A percentile compares a stretch with the other conserved stretches of the same genome.
These are phyloP conservation scores for Ambrosia artemisiifolia DNA, from an alignment of 129 eudicot species.

Conservation along the genomic window DNA sequence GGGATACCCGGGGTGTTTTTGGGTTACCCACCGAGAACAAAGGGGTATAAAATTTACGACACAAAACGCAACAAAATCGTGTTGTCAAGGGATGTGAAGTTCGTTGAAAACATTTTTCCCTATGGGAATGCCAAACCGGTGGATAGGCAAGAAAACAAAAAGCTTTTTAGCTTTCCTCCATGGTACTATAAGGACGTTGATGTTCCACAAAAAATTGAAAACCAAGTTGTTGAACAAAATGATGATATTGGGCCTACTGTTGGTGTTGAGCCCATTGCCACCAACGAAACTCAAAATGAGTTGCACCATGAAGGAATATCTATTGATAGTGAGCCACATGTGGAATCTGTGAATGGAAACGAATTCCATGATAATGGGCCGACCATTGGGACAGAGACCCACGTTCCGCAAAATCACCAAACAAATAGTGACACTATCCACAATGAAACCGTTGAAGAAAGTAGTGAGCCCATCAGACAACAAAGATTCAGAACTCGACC, in stretches of 20 bases:
- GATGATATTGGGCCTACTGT: too few relatives aligned
- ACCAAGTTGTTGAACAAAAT: too few relatives aligned
- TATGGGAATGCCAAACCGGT: neutral
- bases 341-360: too few relatives aligned
- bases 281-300: too few relatives aligned
- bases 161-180: neutral
- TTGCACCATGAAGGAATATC: too few relatives aligned
- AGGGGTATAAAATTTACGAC: neutral
- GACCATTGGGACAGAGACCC: neutral
- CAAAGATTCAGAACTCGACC: neutral
- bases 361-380: too few relatives aligned
- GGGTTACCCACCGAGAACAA: neutral
- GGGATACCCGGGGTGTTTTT: neutral
- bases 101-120: neutral
- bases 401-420: too few relatives aligned
- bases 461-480: neutral
- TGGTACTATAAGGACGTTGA: neutral
- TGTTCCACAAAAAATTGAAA: too few relatives aligned
- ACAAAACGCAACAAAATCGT: neutral
- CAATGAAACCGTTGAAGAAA: too few relatives aligned
- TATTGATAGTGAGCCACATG: too few relatives aligned
- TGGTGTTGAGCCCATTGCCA: too few relatives aligned
- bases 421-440: too few relatives aligned
- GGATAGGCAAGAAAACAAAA: neutral
- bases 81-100: conserved; percentile 1